Conservation (phyloP, 371 early-diverging fungal genomes). For the Saksenaea oblongispora region DNA sequence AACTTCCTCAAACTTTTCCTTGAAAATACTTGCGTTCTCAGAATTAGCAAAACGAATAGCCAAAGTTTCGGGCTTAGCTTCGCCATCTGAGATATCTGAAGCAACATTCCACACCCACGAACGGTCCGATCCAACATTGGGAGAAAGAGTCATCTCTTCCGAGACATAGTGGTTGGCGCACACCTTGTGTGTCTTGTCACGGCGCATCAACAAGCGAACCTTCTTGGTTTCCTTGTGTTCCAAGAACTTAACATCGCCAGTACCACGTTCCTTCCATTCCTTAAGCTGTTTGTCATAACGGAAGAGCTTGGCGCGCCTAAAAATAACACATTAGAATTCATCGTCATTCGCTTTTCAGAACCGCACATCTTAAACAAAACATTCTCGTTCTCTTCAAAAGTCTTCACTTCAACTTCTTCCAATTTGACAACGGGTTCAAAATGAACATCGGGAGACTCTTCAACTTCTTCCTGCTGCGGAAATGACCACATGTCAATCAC, state of each 20-base stretch:
- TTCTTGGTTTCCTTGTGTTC: constrained; percentile 87
- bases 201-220: constrained; percentile 94
- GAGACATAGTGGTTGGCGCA: constrained; percentile 97
- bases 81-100: constrained; percentile 91
- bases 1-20: constrained; percentile 52
- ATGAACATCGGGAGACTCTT: constrained; percentile 88
- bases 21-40: constrained; percentile 71
- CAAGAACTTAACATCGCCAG: constrained; percentile 94
- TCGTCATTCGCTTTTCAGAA: neutral
- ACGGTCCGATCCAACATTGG: constrained; percentile 96
- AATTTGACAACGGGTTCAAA: constrained; percentile 97
- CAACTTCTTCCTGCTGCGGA: constrained; percentile 71
- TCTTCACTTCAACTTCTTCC: constrained; percentile 90
- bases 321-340: neutral
- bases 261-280: constrained; percentile 99
- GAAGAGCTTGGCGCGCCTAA: constrained; percentile 97
- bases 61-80: constrained; percentile 79
- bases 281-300: constrained; percentile 85
- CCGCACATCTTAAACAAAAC: constrained; percentile 92
- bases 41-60: constrained; percentile 96
- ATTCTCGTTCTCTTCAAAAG: constrained; percentile 94
- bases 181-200: constrained; percentile 97
- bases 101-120: constrained; percentile 95
- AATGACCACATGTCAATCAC: constrained; percentile 1
- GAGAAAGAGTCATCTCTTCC: constrained; percentile 82